Evolutionary conservation across 2,329 filamentous ascomycete genomes (phyloP), one percentile per base, ranked within the genome.

Genomic region (Colletotrichum kahawae): DNA sequence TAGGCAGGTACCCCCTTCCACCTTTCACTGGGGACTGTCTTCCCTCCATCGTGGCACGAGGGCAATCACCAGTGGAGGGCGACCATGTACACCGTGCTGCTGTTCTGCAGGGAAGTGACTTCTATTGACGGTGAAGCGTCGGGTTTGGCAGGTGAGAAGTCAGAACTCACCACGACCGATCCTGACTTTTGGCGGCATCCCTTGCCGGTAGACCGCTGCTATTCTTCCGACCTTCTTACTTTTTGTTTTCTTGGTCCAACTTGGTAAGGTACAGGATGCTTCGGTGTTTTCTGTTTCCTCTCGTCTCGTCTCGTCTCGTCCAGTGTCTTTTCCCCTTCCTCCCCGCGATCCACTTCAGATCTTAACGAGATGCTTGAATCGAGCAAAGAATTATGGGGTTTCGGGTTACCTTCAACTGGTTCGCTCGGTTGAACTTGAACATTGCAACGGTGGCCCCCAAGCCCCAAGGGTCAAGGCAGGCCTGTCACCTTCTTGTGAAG

Each of bases 301-400:
- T 60, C 51, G 21, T 67, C 54, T 66, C 43, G 21, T 67, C 54
- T 66, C 43, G 48, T 67, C 63, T 71, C 51, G 69, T 71, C 27
- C 54, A 8, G 59, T 67, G 21, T 60, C 51, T 33, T 56, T 34
- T 59, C 63, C 48, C 34, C 57, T 38, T 43, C 56, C 57, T 54
- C 72, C 73, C 73, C 69, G 27, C 73, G 70, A 75, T 73, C 73
- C 73, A 75, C 73, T 73, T 57, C 16, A 63, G 73, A 75, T 75
- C 73, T 75, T 68, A 71, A 75, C 73, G 69, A 75, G 57, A 73
- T 75, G 63, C 73, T 75, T 75, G 73, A 68, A 73, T 73, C 48
- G 70, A 75, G 71, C 54, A 59, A 48, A 36, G 13, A 62, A 71
- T 36, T 73, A 75, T 75, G 73, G 73, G 64, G 73, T 29, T 51